Evolutionary conservation across 805 yeast species (phyloP), one percentile per base, ranked within the genome.

Genomic region (Pichia manshurica): DNA sequence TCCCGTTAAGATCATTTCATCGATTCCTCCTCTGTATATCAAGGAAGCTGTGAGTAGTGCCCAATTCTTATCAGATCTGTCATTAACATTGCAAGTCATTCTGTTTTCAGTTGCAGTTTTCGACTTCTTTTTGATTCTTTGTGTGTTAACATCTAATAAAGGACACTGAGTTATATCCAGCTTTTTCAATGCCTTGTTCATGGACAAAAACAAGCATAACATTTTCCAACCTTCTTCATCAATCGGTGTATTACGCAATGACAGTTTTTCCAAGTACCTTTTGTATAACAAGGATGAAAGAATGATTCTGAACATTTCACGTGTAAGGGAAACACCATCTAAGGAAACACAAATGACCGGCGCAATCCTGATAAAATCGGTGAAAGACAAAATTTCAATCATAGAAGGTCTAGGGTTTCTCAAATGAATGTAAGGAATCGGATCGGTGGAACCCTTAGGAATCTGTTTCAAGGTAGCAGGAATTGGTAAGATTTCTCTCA

Each of bases 401-500:
- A 87, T 68, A 0, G 96, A 86, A 1, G 98, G 98, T 45, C 79
- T 73, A n/a, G 96, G 95, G 59, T 90, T 90, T 57, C 86, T 69
- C 49, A 91, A 70, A 57, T 84, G 87, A 48, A 90, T 63, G 3
- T 78, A 61, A 5, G 87, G 81, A 21, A 90, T 64, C 4, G 96
- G 95, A 0, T 86, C 81, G 40, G 82, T 75, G 25, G 88, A 81
- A 20, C 85, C 87, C 58, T 81, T 81, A 1, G 87, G 86, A 52
- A 90, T 74, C 61, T 87, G 96, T 58, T 84, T 84, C 56, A 87
- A 60, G 6, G 91, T 88, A 2, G 95, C 91, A 3, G 96, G 91
- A 43, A 90, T 90, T 2, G 98, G 97, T 51, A 90, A 64, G 48
- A 90, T 90, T 59, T 90, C 97, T 47, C 97, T 72, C 49, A 90